A percentile compares a stretch with the other conserved stretches of the same genome.
These are phyloP conservation scores for Primulina tabacum DNA, from an alignment of 257 asterid species.

Conservation along the genomic window DNA sequence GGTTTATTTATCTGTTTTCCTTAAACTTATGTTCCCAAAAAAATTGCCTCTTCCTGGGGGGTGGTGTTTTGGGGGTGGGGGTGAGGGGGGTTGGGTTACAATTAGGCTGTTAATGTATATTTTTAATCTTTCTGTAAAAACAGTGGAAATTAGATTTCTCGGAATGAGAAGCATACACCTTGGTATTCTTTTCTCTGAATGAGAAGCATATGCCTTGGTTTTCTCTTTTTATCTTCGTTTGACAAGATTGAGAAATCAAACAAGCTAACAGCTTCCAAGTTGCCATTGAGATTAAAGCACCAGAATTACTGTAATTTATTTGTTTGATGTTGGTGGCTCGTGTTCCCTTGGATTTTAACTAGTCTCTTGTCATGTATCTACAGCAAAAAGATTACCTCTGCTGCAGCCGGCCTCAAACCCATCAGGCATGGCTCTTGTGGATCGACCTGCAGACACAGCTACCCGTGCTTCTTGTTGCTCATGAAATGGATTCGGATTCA, in stretches of 20 bases:
- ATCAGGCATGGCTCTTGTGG: constrained; percentile 80
- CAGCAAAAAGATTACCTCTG: constrained; percentile 86
- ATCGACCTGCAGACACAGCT: constrained; percentile 57
- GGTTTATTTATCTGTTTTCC: background rate
- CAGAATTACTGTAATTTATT: background rate
- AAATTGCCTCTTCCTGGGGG: background rate
- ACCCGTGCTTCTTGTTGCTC: constrained; percentile 57
- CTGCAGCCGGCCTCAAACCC: constrained; percentile 74
- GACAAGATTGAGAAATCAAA: background rate
- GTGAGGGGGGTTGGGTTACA: too few relatives aligned
- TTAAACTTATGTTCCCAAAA: background rate
- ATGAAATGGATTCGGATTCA: constrained; percentile 20
- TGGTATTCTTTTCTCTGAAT: background rate
- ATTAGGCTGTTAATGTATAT: too few relatives aligned
- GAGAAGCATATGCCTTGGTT: background rate
- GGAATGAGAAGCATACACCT: background rate
- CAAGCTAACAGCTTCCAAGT: background rate
- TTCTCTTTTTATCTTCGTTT: background rate
- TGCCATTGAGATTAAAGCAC: background rate
- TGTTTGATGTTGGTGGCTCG: background rate
- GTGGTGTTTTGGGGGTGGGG: too few relatives aligned
- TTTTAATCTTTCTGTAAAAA: too few relatives aligned
- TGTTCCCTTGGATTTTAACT: background rate
- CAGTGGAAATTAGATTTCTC: background rate
- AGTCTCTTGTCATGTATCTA: constrained; percentile 17